These are phyloP conservation scores for Oemleria cerasiformis DNA, from an alignment of 306 rosid species.

Conservation along the genomic window DNA sequence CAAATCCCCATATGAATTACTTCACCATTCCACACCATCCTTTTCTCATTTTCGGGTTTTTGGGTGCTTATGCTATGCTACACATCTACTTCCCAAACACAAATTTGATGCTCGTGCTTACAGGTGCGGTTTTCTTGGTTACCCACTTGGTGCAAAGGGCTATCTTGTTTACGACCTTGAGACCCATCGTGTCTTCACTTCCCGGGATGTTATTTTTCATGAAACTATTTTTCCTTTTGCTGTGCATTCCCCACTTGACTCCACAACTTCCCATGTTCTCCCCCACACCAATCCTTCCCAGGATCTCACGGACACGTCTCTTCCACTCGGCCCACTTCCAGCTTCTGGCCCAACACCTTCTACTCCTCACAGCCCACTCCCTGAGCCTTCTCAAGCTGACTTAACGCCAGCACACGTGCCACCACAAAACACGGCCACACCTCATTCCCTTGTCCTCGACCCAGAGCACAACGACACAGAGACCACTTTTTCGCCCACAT, in stretches of 20 bases:
- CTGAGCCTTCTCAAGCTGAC: no score
- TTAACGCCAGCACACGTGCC: no score
- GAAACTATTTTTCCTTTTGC: no score
- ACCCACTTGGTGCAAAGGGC: conserved; percentile 2
- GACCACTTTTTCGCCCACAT: no score
- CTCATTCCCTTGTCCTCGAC: no score
- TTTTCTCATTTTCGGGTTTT: not conserved
- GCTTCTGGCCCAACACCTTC: no score
- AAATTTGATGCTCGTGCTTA: not conserved
- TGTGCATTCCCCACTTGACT: no score
- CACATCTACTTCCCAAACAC: not conserved
- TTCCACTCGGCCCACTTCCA: not conserved
- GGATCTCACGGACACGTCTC: not conserved
- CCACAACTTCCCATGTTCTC: not conserved
- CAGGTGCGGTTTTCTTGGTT: not conserved
- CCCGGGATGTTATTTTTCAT: not conserved
- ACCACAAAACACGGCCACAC: no score
- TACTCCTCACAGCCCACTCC: no score
- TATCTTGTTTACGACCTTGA: no score
- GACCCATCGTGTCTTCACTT: not conserved
- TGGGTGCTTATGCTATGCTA: not conserved
- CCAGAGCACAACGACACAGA: no score
- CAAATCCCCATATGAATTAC: no score
- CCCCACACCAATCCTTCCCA: not conserved
- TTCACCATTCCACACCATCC: not conserved